Evolutionary conservation across 345 rosid genomes (phyloP).

Genomic region (Theobroma cacao): DNA sequence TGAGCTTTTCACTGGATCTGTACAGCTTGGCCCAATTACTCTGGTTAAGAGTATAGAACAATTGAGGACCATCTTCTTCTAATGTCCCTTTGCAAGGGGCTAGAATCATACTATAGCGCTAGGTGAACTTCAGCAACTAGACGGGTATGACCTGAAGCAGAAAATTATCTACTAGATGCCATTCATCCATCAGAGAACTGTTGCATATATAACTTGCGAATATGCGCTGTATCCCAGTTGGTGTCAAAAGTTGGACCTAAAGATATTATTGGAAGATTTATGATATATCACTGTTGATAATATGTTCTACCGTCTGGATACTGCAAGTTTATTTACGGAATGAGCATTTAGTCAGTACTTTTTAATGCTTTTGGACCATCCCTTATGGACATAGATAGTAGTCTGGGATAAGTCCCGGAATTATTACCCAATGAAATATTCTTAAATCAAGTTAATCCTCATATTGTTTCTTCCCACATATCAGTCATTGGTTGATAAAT

Average conservation of each 20-base stretch:
- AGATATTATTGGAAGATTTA: not conserved
- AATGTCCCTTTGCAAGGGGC: not conserved
- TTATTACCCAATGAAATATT: not conserved
- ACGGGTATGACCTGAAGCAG: not conserved
- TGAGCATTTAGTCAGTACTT: not conserved
- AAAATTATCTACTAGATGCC: not conserved
- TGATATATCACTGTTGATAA: not conserved
- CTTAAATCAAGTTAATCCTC: not conserved
- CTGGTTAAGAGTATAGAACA: not conserved
- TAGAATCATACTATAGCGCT: not conserved
- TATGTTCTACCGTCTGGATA: not conserved
- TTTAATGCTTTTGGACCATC: constrained; percentile 3
- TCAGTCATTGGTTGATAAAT: not conserved
- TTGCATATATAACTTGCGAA: not conserved
- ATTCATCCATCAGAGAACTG: not conserved
- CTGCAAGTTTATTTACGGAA: not conserved
- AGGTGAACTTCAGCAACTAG: not conserved
- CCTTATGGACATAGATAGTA: not conserved
- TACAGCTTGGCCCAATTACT: not conserved
- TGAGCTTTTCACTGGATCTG: not conserved
- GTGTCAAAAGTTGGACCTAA: not conserved
- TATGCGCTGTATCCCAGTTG: not conserved
- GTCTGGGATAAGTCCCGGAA: not conserved
- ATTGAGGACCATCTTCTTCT: not conserved
- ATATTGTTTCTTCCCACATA: not conserved